Percentiles rank a stretch among this genome's conserved stretches.
Conservation (phyloP, 2,329 filamentous ascomycete species). For the Colletotrichum sansevieriae region DNA sequence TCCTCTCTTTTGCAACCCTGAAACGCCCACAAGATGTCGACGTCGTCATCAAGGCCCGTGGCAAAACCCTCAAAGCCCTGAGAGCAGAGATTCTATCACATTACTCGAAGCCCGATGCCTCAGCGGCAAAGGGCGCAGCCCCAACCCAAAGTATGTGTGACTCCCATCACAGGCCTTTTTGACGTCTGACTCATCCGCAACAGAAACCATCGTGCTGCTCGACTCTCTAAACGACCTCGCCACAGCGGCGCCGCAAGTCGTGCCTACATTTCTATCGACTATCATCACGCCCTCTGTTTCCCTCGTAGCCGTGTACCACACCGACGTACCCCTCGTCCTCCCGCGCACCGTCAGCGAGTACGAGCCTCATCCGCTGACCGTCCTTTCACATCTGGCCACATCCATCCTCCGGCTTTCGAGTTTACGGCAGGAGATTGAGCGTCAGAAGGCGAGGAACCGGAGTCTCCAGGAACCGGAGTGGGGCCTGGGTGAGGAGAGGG, state of each 20-base stretch:
- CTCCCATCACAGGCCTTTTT: too few relatives aligned
- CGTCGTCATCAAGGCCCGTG: slow-evolving; percentile 73
- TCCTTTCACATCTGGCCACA: slow-evolving; percentile 89
- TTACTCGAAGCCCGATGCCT: slow-evolving; percentile 56
- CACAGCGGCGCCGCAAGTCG: slow-evolving; percentile 64
- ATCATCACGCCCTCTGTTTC: slow-evolving; percentile 76
- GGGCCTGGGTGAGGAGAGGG: slow-evolving; percentile 81
- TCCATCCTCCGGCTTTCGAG: slow-evolving; percentile 81
- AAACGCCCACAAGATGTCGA: slow-evolving; percentile 74
- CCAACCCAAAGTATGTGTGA: slow-evolving; percentile 58
- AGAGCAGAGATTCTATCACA: slow-evolving; percentile 71
- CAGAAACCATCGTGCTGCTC: slow-evolving; percentile 81
- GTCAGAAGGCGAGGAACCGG: slow-evolving; percentile 80
- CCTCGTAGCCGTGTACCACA: slow-evolving; percentile 84
- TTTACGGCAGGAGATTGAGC: slow-evolving; percentile 79
- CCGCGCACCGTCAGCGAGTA: slow-evolving; percentile 63
- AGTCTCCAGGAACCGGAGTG: slow-evolving; percentile 82
- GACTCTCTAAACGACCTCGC: slow-evolving; percentile 82
- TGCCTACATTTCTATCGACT: slow-evolving; percentile 78
- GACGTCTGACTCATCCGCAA: slow-evolving; percentile 31
- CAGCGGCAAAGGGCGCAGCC: slow-evolving; percentile 51
- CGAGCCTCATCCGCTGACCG: slow-evolving; percentile 76
- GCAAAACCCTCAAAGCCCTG: slow-evolving; percentile 69
- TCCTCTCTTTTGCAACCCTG: slow-evolving; percentile 83
- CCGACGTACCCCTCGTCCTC: slow-evolving; percentile 76